Conservation (phyloP, 768 basidiomycete genomes). For the Rhizopogon rudus region DNA sequence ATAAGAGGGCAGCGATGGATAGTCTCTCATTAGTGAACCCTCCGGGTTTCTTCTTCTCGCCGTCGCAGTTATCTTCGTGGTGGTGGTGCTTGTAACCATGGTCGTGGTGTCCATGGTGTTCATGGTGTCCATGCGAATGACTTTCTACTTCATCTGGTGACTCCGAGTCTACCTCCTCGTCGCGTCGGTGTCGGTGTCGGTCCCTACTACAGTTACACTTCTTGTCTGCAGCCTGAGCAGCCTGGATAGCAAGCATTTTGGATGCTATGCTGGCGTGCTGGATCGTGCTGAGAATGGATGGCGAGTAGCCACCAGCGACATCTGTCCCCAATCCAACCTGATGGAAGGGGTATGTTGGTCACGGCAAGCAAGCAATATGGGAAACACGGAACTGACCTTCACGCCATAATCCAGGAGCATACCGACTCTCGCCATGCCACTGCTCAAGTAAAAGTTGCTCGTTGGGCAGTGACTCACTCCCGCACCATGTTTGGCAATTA, state of each 20-base stretch:
- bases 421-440: slow-evolving; percentile 79
- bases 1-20: slow-evolving; percentile 68
- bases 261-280: slow-evolving; percentile 77
- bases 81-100: background rate
- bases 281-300: slow-evolving; percentile 73
- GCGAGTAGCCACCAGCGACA: slow-evolving; percentile 81
- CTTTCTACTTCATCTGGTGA: background rate
- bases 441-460: slow-evolving; percentile 88
- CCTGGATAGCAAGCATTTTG: slow-evolving; percentile 57
- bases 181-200: background rate
- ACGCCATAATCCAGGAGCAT: slow-evolving; percentile 77
- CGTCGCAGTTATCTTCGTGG: background rate
- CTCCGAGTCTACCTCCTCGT: background rate
- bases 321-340: slow-evolving; percentile 96
- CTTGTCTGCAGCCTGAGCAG: slow-evolving; percentile 22
- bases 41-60: background rate
- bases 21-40: slow-evolving; percentile 59
- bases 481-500: slow-evolving; percentile 59
- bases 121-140: background rate
- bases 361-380: background rate
- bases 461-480: slow-evolving; percentile 93
- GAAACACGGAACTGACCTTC: slow-evolving; percentile 49
- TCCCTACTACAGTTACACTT: background rate
- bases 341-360: background rate
- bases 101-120: background rate